phyloP scores from a whole-genome alignment of 805 yeast genomes.

The Candida montana region DNA sequence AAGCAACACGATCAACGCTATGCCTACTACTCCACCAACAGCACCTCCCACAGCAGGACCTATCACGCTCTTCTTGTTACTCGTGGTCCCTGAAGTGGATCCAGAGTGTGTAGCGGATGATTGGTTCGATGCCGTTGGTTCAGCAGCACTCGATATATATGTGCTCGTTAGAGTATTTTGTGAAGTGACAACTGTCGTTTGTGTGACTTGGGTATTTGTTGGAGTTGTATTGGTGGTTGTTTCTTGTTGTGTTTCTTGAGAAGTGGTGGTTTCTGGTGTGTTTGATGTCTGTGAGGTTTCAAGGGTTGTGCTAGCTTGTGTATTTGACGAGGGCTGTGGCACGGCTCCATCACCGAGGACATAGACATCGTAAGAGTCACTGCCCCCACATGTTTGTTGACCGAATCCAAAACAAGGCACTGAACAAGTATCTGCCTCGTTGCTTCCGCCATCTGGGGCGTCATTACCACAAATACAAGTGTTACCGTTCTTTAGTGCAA shows the following conservation, averaged over 20 bases:
- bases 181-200: slow-evolving; percentile 20
- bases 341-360: slow-evolving; percentile 25
- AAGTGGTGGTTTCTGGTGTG: slow-evolving; percentile 16
- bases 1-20: slow-evolving; percentile 35
- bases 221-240: slow-evolving; percentile 20
- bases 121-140: slow-evolving; percentile 21
- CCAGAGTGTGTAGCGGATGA: slow-evolving; percentile 17
- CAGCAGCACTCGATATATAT: slow-evolving; percentile 20
- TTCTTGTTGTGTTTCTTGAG: slow-evolving; percentile 15
- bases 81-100: slow-evolving; percentile 3
- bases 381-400: slow-evolving; percentile 59
- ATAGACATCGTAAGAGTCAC: slow-evolving; percentile 41
- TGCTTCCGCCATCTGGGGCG: slow-evolving; percentile 30
- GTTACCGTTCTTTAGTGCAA: slow-evolving; percentile 43
- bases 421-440: slow-evolving; percentile 30
- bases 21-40: slow-evolving; percentile 49
- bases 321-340: slow-evolving; percentile 4
- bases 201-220: neutral
- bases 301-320: no score
- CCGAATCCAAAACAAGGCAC: slow-evolving; percentile 53
- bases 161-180: slow-evolving; percentile 14
- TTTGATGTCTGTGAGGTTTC: no score
- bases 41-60: slow-evolving; percentile 65
- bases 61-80: slow-evolving; percentile 24
- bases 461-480: slow-evolving; percentile 56